These are phyloP conservation scores for Climacium dendroides DNA, from an alignment of 225 moss, liverwort and hornwort species.

Conservation along the genomic window DNA sequence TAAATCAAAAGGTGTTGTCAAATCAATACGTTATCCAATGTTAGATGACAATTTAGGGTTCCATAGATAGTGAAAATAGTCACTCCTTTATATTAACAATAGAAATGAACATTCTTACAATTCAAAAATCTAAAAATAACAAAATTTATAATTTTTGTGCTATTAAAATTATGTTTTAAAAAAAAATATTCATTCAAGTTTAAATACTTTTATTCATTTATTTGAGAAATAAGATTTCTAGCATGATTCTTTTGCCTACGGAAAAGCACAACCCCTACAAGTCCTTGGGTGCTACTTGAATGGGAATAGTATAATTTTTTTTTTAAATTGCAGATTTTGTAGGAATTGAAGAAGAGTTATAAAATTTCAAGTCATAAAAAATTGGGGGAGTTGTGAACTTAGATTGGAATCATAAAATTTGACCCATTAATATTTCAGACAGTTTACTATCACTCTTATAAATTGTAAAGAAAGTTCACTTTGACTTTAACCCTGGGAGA, in stretches of 20 bases:
- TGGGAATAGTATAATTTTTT: neutral
- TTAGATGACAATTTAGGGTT: neutral
- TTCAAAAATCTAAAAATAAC: neutral
- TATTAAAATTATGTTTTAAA: neutral
- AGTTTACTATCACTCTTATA: neutral
- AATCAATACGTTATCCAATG: neutral
- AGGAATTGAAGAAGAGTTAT: neutral
- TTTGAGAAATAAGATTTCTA: neutral
- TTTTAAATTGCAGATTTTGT: neutral
- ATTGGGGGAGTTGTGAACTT: too few relatives aligned
- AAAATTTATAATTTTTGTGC: neutral
- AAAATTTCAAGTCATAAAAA: too few relatives aligned
- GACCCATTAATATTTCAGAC: neutral
- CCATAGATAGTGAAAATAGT: neutral
- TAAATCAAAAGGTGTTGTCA: neutral
- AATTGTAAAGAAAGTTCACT: neutral
- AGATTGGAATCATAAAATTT: neutral
- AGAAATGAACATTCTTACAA: neutral
- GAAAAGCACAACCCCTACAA: neutral
- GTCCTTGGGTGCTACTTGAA: neutral
- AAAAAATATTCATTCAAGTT: neutral
- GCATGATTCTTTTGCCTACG: neutral
- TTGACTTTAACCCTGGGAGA: neutral
- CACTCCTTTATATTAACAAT: neutral
- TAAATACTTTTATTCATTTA: neutral